Evolutionary conservation across 1,284 basidiomycete species (phyloP).

Genomic region (Ustilago lituana): DNA sequence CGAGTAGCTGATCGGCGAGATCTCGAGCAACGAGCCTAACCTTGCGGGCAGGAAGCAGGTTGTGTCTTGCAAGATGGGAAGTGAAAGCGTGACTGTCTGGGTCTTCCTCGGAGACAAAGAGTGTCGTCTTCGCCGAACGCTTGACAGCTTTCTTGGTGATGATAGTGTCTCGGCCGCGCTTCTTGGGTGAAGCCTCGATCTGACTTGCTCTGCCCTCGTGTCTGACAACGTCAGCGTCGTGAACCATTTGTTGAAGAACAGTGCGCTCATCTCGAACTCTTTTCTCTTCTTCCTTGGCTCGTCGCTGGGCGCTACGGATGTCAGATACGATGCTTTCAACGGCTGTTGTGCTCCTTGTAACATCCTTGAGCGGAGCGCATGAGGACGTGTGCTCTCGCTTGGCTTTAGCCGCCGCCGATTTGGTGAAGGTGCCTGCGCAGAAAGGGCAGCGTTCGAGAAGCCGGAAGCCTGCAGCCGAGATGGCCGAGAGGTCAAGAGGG

Average conservation of each 20-base stretch:
- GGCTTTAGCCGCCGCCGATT: slow-evolving; percentile 18
- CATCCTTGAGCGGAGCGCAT: slow-evolving; percentile 24
- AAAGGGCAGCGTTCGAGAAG: slow-evolving; percentile 33
- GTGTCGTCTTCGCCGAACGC: slow-evolving; percentile 5
- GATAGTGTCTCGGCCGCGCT: slow-evolving; percentile 23
- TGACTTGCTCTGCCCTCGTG: slow-evolving; percentile 36
- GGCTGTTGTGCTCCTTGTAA: slow-evolving; percentile 5
- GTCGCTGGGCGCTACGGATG: slow-evolving; percentile 3
- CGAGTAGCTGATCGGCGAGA: slow-evolving; percentile 18
- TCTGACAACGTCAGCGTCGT: slow-evolving; percentile 29
- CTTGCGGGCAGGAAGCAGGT: slow-evolving; percentile 17
- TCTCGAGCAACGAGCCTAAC: slow-evolving; percentile 18
- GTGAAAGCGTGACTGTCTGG: neutral
- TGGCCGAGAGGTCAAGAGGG: slow-evolving; percentile 11
- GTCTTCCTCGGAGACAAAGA: slow-evolving; percentile 6
- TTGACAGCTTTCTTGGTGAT: slow-evolving; percentile 29
- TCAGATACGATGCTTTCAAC: slow-evolving; percentile 15
- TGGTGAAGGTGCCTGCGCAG: slow-evolving; percentile 27
- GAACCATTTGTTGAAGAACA: slow-evolving; percentile 29
- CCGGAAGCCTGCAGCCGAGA: slow-evolving; percentile 15
- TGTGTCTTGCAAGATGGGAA: neutral
- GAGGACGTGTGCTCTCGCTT: slow-evolving; percentile 28
- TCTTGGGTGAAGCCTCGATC: slow-evolving; percentile 30
- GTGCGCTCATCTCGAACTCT: slow-evolving; percentile 18
- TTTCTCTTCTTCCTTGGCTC: slow-evolving; percentile 8